These are phyloP conservation scores for Paramecium tetraurelia DNA, from an alignment of 73 alveolate species.

Conservation along the genomic window DNA sequence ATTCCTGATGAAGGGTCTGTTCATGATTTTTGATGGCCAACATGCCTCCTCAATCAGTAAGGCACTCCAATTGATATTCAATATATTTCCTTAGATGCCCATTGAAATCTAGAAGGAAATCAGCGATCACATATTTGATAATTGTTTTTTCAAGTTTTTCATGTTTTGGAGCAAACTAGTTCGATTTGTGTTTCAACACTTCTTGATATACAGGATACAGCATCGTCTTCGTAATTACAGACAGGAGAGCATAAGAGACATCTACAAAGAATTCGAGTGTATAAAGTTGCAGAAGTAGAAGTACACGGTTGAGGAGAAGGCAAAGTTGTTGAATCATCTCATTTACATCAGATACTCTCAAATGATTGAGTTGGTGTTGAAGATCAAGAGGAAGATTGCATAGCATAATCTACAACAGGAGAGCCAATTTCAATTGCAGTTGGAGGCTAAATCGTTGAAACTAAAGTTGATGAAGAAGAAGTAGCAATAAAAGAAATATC, in stretches of 20 bases:
- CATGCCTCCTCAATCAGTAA: slow-evolving; percentile 26
- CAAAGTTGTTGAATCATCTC: not conserved
- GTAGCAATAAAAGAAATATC: not conserved
- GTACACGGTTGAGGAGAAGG: not conserved
- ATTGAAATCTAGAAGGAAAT: slow-evolving; percentile 3
- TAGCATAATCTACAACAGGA: not conserved
- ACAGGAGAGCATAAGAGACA: slow-evolving; percentile 6
- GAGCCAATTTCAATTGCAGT: not conserved
- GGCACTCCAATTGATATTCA: not conserved
- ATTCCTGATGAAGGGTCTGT: slow-evolving; percentile 16
- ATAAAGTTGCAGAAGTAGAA: not conserved
- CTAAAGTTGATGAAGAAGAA: slow-evolving; percentile 9
- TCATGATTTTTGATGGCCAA: slow-evolving; percentile 17
- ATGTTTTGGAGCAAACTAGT: slow-evolving; percentile 45
- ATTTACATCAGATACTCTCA: not conserved
- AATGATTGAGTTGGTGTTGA: not conserved
- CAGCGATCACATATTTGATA: slow-evolving; percentile 8
- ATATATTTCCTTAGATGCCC: not conserved
- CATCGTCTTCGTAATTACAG: slow-evolving; percentile 12
- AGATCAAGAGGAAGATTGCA: not conserved
- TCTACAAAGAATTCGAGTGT: slow-evolving; percentile 9
- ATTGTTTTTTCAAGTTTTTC: slow-evolving; percentile 34
- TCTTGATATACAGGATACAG: slow-evolving; percentile 9
- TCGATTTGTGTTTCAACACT: slow-evolving; percentile 19
- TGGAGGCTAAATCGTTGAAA: not conserved